Evolutionary conservation across 164 flowering plant genomes (phyloP), one percentile per base, ranked within the genome.

Genomic region (Santalum album): DNA sequence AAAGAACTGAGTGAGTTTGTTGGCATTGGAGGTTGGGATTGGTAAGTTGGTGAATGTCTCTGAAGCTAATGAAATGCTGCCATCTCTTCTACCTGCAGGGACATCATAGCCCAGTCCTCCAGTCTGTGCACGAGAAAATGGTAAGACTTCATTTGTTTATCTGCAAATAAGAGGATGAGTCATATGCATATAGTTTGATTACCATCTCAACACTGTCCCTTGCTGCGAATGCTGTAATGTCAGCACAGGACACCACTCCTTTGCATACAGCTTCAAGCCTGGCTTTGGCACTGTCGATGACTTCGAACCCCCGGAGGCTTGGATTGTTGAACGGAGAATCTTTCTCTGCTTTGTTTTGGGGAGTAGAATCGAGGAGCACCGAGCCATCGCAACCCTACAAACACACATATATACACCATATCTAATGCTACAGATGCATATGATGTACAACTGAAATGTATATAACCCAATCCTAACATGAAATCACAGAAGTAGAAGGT

Each of bases 361-460:
- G 29, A 4, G 69, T 68, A 1, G 80, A 75, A 42, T 77, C 68
- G 9, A 79, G 65, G 21, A 82, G 81, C 15, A 82, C 63, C 0
- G 90, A 83, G 6, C 67, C 90, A 65, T 83, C 90, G 50, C 90
- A 83, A 11, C 90, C 90, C 80, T 83, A 20, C 10, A 65, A 17
- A 18, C n/a, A n/a, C n/a, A n/a, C n/a, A n/a, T 23, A 40, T 21
- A 34, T 52, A 53, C 12, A 59, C 47, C 34, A 47, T 27, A 25
- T 39, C 18, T 22, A 22, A 17, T 4, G 21, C 21, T 2, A 49
- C 12, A 10, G 17, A 22, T 1, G n/a, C n/a, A n/a, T n/a, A n/a
- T n/a, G n/a, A n/a, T n/a, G n/a, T n/a, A n/a, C n/a, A 6, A 46
- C 9, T 20, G 49, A 15, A 23, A 22, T 7, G 11, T 9, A 7